Evolutionary conservation across 2,329 filamentous ascomycete species (phyloP).

Genomic region (Gaeumannomyces tritici): DNA sequence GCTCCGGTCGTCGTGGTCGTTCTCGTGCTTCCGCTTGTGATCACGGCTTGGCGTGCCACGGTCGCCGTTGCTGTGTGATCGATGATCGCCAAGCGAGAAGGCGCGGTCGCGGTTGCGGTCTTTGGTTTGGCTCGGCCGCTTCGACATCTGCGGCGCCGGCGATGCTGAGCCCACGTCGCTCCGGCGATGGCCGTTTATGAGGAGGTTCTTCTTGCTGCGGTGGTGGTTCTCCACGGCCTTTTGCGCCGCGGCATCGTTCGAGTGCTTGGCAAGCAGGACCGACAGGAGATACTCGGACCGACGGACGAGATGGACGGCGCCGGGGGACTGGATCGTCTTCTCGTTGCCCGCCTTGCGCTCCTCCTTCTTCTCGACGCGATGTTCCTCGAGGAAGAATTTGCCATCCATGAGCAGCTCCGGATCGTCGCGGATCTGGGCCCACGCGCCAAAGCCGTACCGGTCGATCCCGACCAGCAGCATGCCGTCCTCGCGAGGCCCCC

Average conservation of each 20-base stretch:
- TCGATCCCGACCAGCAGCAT: conserved; percentile 95
- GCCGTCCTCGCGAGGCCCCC: conserved; percentile 88
- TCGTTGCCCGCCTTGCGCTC: conserved; percentile 72
- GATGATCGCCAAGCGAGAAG: conserved; percentile 31
- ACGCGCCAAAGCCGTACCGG: conserved; percentile 89
- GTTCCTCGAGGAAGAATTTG: conserved; percentile 94
- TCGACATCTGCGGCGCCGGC: conserved; percentile 48
- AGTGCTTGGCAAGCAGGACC: conserved; percentile 82
- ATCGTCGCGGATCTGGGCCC: conserved; percentile 90
- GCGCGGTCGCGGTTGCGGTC: conserved; percentile 38
- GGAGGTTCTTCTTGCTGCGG: conserved; percentile 78
- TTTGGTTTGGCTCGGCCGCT: conserved; percentile 35
- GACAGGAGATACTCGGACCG: conserved; percentile 91
- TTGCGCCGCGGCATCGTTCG: conserved; percentile 64
- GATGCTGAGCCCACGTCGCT: conserved; percentile 57
- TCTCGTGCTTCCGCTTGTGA: conserved; percentile 51
- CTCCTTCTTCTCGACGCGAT: conserved; percentile 96
- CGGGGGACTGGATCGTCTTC: conserved; percentile 81
- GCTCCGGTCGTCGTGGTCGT: conserved; percentile 37
- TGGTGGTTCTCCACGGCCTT: conserved; percentile 85
- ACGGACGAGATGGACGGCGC: conserved; percentile 93
- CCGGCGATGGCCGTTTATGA: conserved; percentile 48
- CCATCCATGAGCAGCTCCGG: conserved; percentile 73
- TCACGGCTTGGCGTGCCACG: conserved; percentile 42
- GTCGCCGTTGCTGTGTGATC: conserved; percentile 40